These are phyloP conservation scores for Pythium aristosporum DNA, from an alignment of 352 stramenopile species.

Conservation along the genomic window DNA sequence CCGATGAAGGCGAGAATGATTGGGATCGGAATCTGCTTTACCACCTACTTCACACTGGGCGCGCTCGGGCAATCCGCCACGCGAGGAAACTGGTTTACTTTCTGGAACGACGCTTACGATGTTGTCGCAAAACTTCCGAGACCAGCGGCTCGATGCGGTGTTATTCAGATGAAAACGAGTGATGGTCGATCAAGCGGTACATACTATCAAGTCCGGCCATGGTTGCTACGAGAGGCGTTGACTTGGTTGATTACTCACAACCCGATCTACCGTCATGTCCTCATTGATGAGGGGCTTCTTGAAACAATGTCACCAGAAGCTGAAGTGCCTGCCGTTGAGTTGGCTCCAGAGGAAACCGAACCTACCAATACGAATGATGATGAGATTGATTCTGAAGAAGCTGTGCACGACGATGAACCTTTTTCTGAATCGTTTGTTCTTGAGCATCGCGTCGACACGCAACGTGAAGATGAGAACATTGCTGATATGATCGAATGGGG, in stretches of 20 bases:
- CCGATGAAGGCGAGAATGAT: conserved; percentile 10
- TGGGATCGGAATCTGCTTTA: conserved; percentile 10
- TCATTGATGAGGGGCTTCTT: conserved; percentile 6
- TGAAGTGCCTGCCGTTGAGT: neutral
- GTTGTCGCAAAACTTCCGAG: neutral
- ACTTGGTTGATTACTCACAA: conserved; percentile 5
- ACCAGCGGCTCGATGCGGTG: neutral
- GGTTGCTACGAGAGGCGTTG: conserved; percentile 8
- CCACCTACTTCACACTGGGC: conserved; percentile 1
- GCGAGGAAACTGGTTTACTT: conserved; percentile 11
- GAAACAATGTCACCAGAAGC: neutral
- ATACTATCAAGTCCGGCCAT: conserved; percentile 9
- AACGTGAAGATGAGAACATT: no score
- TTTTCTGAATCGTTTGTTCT: no score
- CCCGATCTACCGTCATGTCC: neutral
- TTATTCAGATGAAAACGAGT: conserved; percentile 8
- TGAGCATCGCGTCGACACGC: no score
- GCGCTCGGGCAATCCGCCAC: neutral
- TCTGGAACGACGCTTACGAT: conserved; percentile 14
- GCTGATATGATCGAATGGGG: no score
- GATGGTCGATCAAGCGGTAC: neutral
- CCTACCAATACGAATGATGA: no score
- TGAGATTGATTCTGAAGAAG: no score
- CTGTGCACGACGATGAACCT: no score
- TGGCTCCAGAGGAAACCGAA: no score